Conservation (phyloP, 371 early-diverging fungal species). For the Blakeslea trispora region DNA sequence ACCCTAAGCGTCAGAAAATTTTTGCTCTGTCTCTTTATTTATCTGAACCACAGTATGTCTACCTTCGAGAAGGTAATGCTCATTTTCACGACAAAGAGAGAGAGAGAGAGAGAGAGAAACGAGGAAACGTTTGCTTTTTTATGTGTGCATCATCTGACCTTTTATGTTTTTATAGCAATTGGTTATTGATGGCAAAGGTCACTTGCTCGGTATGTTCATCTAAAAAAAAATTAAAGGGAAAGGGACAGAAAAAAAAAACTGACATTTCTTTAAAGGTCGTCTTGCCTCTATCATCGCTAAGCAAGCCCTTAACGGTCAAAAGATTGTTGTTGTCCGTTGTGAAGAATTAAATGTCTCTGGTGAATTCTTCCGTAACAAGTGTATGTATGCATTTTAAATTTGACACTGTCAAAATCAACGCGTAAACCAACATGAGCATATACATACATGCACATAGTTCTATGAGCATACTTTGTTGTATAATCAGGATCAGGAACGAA, state of each 20-base stretch:
- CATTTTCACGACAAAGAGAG: no score
- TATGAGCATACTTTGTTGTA: no score
- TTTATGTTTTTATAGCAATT: not conserved
- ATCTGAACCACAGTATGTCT: slow-evolving; percentile 8
- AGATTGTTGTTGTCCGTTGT: slow-evolving; percentile 96
- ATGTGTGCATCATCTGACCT: no score
- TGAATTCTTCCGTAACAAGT: slow-evolving; percentile 98
- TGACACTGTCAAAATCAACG: no score
- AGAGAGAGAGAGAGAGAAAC: no score
- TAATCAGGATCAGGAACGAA: no score
- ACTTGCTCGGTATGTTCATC: slow-evolving; percentile 93
- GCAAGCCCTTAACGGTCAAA: slow-evolving; percentile 97
- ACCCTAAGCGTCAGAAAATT: not conserved
- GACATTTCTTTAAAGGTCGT: slow-evolving; percentile 70
- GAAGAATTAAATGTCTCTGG: slow-evolving; percentile 99
- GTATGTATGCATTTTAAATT: no score
- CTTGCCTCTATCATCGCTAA: slow-evolving; percentile 99
- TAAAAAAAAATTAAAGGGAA: no score
- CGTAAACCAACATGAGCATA: no score
- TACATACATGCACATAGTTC: no score
- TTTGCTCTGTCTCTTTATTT: slow-evolving; percentile 5
- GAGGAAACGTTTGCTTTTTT: no score
- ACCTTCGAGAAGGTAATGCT: slow-evolving; percentile 18
- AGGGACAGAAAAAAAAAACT: no score
- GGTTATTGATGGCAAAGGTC: slow-evolving; percentile 99